Evolutionary conservation across 1,139 yeast genomes (phyloP).

Genomic region (Komagataea norvegica): DNA sequence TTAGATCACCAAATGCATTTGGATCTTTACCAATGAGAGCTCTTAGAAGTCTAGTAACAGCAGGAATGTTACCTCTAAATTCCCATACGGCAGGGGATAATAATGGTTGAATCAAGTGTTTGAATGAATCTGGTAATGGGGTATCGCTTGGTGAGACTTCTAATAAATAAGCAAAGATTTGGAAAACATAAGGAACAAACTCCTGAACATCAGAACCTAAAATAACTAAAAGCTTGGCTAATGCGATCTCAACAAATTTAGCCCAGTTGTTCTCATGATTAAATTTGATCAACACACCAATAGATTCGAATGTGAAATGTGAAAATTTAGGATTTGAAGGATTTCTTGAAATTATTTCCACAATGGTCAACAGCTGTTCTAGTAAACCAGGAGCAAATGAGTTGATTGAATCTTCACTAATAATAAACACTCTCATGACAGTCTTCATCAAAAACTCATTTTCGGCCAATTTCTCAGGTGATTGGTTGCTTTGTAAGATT

Average conservation of each 20-base stretch:
- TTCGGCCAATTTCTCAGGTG: constrained; percentile 92
- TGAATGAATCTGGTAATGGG: constrained; percentile 59
- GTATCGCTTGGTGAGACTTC: constrained; percentile 51
- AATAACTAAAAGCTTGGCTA: constrained; percentile 64
- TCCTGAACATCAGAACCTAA: constrained; percentile 87
- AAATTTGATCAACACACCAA: constrained; percentile 69
- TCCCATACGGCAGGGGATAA: constrained; percentile 93
- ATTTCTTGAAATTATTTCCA: constrained; percentile 70
- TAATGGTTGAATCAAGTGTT: constrained; percentile 69
- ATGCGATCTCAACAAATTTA: constrained; percentile 48
- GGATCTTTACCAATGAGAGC: constrained; percentile 68
- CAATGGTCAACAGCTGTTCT: constrained; percentile 63
- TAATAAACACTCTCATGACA: constrained; percentile 74
- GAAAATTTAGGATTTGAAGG: constrained; percentile 95
- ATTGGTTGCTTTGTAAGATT: constrained; percentile 50
- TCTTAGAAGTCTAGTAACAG: constrained; percentile 73
- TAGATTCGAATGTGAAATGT: constrained; percentile 85
- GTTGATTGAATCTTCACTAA: constrained; percentile 60
- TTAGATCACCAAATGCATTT: constrained; percentile 45
- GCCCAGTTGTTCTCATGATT: constrained; percentile 36
- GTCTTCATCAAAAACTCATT: constrained; percentile 91
- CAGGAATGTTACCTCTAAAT: constrained; percentile 87
- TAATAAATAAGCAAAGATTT: constrained; percentile 72
- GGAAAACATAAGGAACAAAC: constrained; percentile 90
- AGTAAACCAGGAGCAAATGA: constrained; percentile 43